Evolutionary conservation across 2,329 filamentous ascomycete species (phyloP).

Genomic region (Zymoseptoria crescenta): DNA sequence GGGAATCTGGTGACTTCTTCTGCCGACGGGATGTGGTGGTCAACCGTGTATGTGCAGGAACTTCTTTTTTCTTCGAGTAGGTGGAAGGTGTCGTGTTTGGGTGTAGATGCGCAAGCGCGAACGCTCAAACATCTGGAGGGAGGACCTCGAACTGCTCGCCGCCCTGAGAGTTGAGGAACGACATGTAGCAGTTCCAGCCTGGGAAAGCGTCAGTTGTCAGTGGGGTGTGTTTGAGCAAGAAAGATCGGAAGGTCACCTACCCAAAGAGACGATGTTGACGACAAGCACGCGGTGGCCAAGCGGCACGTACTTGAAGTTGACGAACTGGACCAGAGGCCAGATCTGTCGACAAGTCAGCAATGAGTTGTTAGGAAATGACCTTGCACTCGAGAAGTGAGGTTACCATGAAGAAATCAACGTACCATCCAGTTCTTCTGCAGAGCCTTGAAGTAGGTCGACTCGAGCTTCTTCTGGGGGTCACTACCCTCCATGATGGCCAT

Average conservation of each 20-base stretch:
- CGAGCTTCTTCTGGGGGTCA: conserved; percentile 59
- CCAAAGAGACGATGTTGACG: conserved; percentile 72
- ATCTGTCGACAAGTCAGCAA: background rate
- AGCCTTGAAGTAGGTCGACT: conserved; percentile 61
- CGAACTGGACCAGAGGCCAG: conserved; percentile 76
- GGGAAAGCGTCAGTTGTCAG: background rate
- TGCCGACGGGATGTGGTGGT: background rate
- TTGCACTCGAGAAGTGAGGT: too few species aligned
- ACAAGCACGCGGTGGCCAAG: conserved; percentile 75
- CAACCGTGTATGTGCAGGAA: background rate
- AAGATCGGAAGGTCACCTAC: conserved; percentile 34
- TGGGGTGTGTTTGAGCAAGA: background rate
- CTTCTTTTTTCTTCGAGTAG: background rate
- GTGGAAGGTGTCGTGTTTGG: background rate
- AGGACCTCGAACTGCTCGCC: background rate
- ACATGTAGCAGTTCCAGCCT: conserved; percentile 55
- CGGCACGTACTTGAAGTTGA: conserved; percentile 83
- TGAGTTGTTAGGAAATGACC: background rate
- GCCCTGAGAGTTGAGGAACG: conserved; percentile 40
- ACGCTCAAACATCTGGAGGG: background rate
- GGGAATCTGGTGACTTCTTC: background rate
- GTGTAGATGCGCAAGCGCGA: background rate
- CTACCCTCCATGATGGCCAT: conserved; percentile 56
- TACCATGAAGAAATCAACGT: background rate
- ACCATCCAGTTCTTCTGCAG: conserved; percentile 79